Base-by-base conservation (phyloP, 495 filamentous ascomycete genomes). In the Lasiosphaeria ovina region DNA sequence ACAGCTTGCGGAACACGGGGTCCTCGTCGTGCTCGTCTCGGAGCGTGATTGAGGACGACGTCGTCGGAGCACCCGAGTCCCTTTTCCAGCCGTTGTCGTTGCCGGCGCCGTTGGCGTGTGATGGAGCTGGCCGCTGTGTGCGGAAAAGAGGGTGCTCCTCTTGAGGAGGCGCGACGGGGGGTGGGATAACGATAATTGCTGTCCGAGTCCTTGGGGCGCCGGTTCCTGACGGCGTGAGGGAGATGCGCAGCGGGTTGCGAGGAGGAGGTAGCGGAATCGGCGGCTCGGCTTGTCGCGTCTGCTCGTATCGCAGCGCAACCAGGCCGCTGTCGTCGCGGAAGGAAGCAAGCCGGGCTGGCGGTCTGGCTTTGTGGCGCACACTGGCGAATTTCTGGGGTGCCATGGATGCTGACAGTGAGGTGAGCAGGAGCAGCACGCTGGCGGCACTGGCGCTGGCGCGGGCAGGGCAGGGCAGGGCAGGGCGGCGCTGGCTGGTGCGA, bases 11-110 rank as follows among this genome's bases (percentile, higher is more conserved):
- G 59, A 72, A 71, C 11, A 73, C 65, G 17, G 64, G 61, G 34
- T 74, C 74, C 50, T 77, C 68, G 11, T 74, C 75, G 51, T 67
- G 58, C 49, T 77, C 79, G 42, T 76, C 78, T 14, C 69, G 73
- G 51, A 80, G 74, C 51, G 78, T 81, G 55, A 73, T 76, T 10
- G 77, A 75, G 12, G 78, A 80, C 32, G 77, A 72, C 7, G 79
- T 79, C 7, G 79, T 79, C 4, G 81, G 71, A 48, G 80, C 79
- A n/a, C 75, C 80, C 32, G 84, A 87, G 67, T 86, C 81, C 57
- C 84, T 66, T 62, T 79, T 79, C 57, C 55, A 68, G 52, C 67
- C 64, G 48, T 24, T 24, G 24, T 24, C 24, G 24, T 24, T 24
- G 24, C 24, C 24, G 2, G 24, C 24, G 2, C 24, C 24, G 24